phyloP scores from a whole-genome alignment of 1,284 basidiomycete species.

The Apiotrichum domesticum region DNA sequence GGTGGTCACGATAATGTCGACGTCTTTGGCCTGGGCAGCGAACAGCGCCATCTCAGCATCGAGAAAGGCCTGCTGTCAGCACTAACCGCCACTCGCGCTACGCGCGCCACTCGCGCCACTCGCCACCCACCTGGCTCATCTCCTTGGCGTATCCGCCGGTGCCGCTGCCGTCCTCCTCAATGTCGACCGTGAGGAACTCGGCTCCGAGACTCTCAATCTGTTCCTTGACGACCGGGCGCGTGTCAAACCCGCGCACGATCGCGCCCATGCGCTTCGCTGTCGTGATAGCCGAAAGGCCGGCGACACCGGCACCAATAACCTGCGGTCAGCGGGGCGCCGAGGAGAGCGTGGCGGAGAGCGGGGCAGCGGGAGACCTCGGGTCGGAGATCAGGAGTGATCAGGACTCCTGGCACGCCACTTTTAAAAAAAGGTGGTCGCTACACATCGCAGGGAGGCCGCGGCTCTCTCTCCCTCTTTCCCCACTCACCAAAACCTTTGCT shows the following conservation, averaged over 20 bases:
- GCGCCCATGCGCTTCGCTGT: constrained; percentile 72
- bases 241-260: constrained; percentile 78
- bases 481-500: constrained; percentile 61
- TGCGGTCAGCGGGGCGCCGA: neutral
- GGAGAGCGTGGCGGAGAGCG: neutral
- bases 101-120: neutral
- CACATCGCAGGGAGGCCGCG: too few species aligned
- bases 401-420: too few species aligned
- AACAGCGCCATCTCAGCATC: constrained; percentile 83
- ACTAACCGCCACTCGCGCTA: neutral
- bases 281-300: constrained; percentile 74
- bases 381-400: too few species aligned
- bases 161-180: constrained; percentile 71
- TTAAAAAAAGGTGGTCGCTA: too few species aligned
- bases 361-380: too few species aligned
- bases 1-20: constrained; percentile 79
- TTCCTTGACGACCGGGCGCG: constrained; percentile 71
- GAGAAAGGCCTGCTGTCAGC: constrained; percentile 53
- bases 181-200: constrained; percentile 70
- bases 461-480: neutral
- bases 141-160: constrained; percentile 79
- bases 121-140: constrained; percentile 65
- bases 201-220: constrained; percentile 80
- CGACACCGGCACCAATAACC: constrained; percentile 76
- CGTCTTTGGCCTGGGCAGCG: constrained; percentile 74